phyloP scores from a whole-genome alignment of 2,329 filamentous ascomycete species.

The Gaeumannomyces tritici region DNA sequence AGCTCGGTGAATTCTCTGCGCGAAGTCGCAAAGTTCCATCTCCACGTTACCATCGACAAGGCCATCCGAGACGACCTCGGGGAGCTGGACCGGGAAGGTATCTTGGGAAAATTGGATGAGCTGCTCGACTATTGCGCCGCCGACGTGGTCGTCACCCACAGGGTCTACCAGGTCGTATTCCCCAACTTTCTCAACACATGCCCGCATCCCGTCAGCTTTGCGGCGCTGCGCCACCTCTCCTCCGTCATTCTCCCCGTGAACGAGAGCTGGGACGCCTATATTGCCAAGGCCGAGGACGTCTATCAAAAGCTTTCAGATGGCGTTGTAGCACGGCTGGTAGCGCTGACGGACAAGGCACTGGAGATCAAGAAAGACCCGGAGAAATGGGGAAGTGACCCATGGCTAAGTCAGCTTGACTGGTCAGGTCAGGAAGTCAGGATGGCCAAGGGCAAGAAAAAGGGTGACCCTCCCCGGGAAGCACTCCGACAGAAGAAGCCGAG shows the following conservation, averaged over 20 bases:
- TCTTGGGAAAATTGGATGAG: slow-evolving; percentile 65
- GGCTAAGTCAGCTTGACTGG: slow-evolving; percentile 93
- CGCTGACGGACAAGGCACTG: slow-evolving; percentile 67
- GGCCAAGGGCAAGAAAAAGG: slow-evolving; percentile 85
- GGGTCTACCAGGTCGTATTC: slow-evolving; percentile 89
- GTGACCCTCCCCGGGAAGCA: slow-evolving; percentile 65
- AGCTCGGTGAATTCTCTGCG: slow-evolving; percentile 92
- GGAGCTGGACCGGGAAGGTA: slow-evolving; percentile 61
- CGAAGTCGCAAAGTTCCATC: slow-evolving; percentile 94
- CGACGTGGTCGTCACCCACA: slow-evolving; percentile 87
- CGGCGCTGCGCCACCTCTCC: slow-evolving; percentile 83
- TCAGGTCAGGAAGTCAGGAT: slow-evolving; percentile 84
- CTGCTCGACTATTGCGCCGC: slow-evolving; percentile 90
- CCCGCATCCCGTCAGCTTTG: slow-evolving; percentile 95
- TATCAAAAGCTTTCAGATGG: slow-evolving; percentile 68
- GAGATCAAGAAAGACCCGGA: slow-evolving; percentile 60
- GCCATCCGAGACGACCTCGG: slow-evolving; percentile 78
- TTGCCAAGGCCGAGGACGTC: slow-evolving; percentile 73
- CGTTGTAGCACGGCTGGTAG: slow-evolving; percentile 67
- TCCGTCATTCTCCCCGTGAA: slow-evolving; percentile 88
- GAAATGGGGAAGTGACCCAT: slow-evolving; percentile 71
- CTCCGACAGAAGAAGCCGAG: slow-evolving; percentile 87
- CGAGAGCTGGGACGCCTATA: slow-evolving; percentile 77
- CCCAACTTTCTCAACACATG: slow-evolving; percentile 82
- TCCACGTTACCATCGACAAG: slow-evolving; percentile 87